A percentile compares a stretch with the other conserved stretches of the same genome.
These are phyloP conservation scores for Diaporthe sp. DNA, from an alignment of 2,329 filamentous ascomycete genomes.

Conservation along the genomic window DNA sequence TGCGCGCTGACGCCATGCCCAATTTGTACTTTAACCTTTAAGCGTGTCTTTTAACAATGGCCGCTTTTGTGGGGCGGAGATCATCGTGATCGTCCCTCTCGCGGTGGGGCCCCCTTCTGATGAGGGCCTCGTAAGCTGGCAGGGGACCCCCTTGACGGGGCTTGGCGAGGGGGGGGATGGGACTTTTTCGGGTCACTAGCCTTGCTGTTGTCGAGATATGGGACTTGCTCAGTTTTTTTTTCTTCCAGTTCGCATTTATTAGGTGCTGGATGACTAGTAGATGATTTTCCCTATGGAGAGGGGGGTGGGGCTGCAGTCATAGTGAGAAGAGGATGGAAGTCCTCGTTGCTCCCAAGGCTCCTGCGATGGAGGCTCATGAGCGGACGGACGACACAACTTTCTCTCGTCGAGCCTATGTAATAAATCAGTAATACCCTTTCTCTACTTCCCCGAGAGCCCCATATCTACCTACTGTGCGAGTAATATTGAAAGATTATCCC, in stretches of 20 bases:
- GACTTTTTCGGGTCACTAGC: neutral
- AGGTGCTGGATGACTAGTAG: neutral
- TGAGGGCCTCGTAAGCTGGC: conserved; percentile 37
- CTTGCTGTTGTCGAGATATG: neutral
- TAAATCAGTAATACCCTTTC: neutral
- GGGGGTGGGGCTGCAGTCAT: neutral
- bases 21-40: conserved; percentile 34
- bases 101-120: conserved; percentile 23
- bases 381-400: neutral
- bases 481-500: neutral
- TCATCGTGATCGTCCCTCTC: conserved; percentile 31
- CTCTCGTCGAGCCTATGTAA: neutral
- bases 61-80: conserved; percentile 5
- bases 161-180: neutral
- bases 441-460: too few species aligned
- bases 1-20: conserved; percentile 5
- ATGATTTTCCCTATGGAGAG: too few species aligned
- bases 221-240: neutral
- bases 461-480: neutral
- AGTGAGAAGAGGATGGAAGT: neutral
- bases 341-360: neutral
- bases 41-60: conserved; percentile 34
- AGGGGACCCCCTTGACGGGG: conserved; percentile 1
- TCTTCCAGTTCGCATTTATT: neutral
- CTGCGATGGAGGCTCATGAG: neutral